Percentiles rank a stretch among this genome's conserved stretches.
phyloP scores from a whole-genome alignment of 805 yeast species.

The Isabelozyma heimii region DNA sequence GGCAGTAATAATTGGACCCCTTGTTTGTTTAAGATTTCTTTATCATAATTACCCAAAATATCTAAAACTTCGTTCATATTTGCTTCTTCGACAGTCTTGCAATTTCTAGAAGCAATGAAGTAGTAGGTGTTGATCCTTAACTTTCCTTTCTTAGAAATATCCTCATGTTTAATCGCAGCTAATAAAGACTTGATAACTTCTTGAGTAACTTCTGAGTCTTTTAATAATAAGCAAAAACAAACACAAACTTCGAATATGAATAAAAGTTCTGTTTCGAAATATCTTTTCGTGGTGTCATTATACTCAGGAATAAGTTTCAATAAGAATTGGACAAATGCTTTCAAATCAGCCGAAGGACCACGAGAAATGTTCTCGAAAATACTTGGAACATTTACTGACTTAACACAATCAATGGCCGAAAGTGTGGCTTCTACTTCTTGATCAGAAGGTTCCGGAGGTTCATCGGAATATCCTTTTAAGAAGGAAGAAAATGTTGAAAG shows the following conservation, averaged over 20 bases:
- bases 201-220: slow-evolving; percentile 19
- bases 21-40: slow-evolving; percentile 42
- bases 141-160: slow-evolving; percentile 26
- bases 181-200: slow-evolving; percentile 12
- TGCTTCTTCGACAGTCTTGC: slow-evolving; percentile 12
- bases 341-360: slow-evolving; percentile 33
- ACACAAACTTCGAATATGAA: slow-evolving; percentile 47
- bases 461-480: slow-evolving; percentile 82
- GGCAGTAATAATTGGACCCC: slow-evolving; percentile 48
- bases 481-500: slow-evolving; percentile 90
- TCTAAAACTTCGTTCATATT: slow-evolving; percentile 15
- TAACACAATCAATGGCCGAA: slow-evolving; percentile 79
- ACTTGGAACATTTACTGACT: slow-evolving; percentile 58
- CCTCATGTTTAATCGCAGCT: slow-evolving; percentile 8
- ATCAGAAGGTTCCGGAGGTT: slow-evolving; percentile 86
- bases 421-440: slow-evolving; percentile 87
- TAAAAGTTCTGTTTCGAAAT: slow-evolving; percentile 44
- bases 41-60: slow-evolving; percentile 24
- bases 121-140: slow-evolving; percentile 53
- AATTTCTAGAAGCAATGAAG: slow-evolving; percentile 43
- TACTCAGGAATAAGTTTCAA: slow-evolving; percentile 25
- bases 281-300: slow-evolving; percentile 30
- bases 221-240: slow-evolving; percentile 31
- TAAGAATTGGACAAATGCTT: slow-evolving; percentile 24
- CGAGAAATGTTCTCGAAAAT: slow-evolving; percentile 52